Conservation (phyloP, 257 asterid species). For the Sherardia arvensis region DNA sequence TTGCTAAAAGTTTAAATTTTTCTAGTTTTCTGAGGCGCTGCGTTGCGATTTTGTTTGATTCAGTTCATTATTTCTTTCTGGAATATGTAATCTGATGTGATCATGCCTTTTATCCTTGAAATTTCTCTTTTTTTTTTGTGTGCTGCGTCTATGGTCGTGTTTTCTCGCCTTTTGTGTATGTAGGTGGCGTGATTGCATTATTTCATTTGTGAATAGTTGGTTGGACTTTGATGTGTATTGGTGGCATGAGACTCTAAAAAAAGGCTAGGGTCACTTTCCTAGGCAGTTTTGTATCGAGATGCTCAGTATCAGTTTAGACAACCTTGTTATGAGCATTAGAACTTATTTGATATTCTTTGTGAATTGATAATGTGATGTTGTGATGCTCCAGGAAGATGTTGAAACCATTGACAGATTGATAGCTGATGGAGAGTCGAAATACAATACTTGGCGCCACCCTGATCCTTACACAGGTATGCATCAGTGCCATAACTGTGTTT, state of each 20-base stretch:
- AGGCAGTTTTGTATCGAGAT: not conserved
- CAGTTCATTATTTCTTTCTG: not conserved
- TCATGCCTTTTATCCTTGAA: not conserved
- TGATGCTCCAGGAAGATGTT: slow-evolving; percentile 56
- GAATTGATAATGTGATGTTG: slow-evolving; percentile 1
- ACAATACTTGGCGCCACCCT: slow-evolving; percentile 85
- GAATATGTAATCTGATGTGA: not conserved
- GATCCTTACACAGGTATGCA: slow-evolving; percentile 88
- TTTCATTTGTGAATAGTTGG: not conserved
- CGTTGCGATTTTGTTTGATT: not conserved
- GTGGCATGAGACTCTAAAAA: not conserved
- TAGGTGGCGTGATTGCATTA: not conserved
- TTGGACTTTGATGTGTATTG: not conserved
- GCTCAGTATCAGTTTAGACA: not conserved
- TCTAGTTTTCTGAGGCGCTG: not conserved
- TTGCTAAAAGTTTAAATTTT: not conserved
- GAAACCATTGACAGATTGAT: slow-evolving; percentile 82
- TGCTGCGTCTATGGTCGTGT: not conserved
- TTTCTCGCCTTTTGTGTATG: not conserved
- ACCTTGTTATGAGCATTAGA: not conserved
- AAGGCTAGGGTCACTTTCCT: not conserved
- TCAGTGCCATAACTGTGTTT: not conserved
- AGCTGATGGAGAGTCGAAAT: slow-evolving; percentile 54
- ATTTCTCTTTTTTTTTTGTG: not conserved
- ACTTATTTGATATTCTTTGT: not conserved